Evolutionary conservation across 306 rosid genomes (phyloP).

Genomic region (Boehmeria nivea): DNA sequence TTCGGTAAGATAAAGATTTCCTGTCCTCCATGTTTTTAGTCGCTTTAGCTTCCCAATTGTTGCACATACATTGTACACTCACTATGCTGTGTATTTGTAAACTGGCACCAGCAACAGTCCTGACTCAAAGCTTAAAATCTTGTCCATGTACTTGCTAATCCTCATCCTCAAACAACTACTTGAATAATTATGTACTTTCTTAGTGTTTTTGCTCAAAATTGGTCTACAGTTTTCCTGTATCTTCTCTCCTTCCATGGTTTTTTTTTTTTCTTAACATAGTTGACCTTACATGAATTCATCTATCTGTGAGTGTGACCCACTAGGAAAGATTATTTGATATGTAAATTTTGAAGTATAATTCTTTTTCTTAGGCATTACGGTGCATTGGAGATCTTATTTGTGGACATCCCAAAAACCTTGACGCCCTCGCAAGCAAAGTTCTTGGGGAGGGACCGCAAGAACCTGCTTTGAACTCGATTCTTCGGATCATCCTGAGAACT

Average conservation of each 20-base stretch:
- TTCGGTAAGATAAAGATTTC: slow-evolving; percentile 42
- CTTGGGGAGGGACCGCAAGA: slow-evolving; percentile 88
- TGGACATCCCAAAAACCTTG: slow-evolving; percentile 76
- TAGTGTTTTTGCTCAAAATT: neutral
- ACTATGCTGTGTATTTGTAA: no score
- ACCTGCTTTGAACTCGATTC: slow-evolving; percentile 80
- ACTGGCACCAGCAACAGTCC: no score
- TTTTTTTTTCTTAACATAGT: neutral
- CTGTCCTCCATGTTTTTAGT: neutral
- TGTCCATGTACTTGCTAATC: no score
- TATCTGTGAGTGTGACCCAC: neutral
- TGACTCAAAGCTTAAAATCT: no score
- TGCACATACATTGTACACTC: no score
- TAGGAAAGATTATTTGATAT: slow-evolving; percentile 6
- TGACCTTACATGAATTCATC: slow-evolving; percentile 7
- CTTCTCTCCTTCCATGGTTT: neutral
- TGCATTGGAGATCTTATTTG: slow-evolving; percentile 75
- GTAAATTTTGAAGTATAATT: slow-evolving; percentile 15
- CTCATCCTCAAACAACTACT: no score
- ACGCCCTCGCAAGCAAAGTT: slow-evolving; percentile 66
- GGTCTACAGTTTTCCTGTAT: neutral
- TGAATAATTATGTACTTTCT: no score
- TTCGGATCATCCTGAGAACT: slow-evolving; percentile 76
- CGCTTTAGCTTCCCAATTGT: no score
- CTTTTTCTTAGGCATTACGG: slow-evolving; percentile 54